Evolutionary conservation across 169 alveolate genomes (phyloP), one percentile per base, ranked within the genome.

Genomic region (Plasmodium vinckei): DNA sequence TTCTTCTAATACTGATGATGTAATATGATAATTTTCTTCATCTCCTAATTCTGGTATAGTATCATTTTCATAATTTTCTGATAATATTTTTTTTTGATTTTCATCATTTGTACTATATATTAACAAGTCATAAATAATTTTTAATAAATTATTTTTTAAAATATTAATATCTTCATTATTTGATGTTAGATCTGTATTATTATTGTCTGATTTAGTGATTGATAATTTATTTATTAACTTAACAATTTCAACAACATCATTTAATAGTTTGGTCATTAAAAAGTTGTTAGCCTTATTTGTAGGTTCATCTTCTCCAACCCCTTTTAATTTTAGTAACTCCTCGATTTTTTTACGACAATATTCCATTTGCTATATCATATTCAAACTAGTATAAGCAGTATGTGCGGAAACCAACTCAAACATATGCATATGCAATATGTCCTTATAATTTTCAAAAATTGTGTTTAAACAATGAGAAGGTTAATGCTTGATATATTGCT

Each of bases 181-280:
- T 71, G 86, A 51, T 67, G 56, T 65, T 64, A 47, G n/a, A 88
- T 88, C 60, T 64, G 79, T 10, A 69, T 87, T 54, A 67, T 70
- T 59, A 9, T 84, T 44, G 88, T 92, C 82, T 46, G 84, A 44
- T 17, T 77, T 46, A 54, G 56, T 49, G 49, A 12, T 9, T 15
- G 84, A n/a, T 33, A 84, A 23, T 47, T 72, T 53, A 68, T 87
- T 56, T 70, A 82, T 64, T 73, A 63, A 39, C 67, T 77, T 57
- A 12, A 79, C 79, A 25, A 79, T 65, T 25, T 92, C 94, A 1
- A 72, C 68, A 17, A 53, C 72, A 72, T 68, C 87, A 49, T 63
- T 67, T 72, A 72, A 61, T 69, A 88, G 84, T 25, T 72, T 61
- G 1, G 13, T 60, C 57, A 68, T 56, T 42, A 72, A 3, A 42